Evolutionary conservation across 352 stramenopile genomes (phyloP), one percentile per base, ranked within the genome.

Genomic region (Pythium rishiriense): DNA sequence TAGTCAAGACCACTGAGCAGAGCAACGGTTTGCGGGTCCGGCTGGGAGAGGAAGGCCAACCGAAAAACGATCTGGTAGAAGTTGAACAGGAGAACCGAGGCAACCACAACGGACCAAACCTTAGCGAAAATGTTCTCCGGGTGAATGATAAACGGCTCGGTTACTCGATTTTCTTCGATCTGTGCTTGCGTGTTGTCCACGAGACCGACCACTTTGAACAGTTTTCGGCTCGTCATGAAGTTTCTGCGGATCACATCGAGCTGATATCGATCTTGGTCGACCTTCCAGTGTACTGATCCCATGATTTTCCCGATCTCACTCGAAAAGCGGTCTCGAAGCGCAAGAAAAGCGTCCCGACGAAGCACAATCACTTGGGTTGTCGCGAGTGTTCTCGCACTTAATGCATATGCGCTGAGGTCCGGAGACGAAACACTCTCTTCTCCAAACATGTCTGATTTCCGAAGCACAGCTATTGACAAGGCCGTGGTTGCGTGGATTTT

Each of bases 361-460:
- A 62, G 33, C 12, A 62, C 55, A 9, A 46, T 33, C 1, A 61
- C 26, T 9, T 62, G 55, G 3, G 55, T 62, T 41, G 26, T 62
- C 1, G 43, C 26, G 4, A 62, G 28, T 12, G 55, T 28, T 1
- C 55, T 41, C 14, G 43, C 55, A 39, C 42, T 62, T 4, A 57
- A 82, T 54, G 22, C 21, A 28, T 54, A 53, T 10, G 10, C 14
- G 29, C 25, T 54, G 11, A 43, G 11, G 1, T 53, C 43, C 0
- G 28, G 55, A 12, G 43, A 46, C 28, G 43, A 62, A 14, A 62
- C 25, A 33, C 52, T 73, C 77, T 89, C 80, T 58, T 85, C 72
- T 11, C 80, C 78, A 22, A 89, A 87, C 45, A 72, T 78, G 35
- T 87, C 74, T 37, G 72, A 67, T 41, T 70, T 69, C 24, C 73